Base-by-base conservation (phyloP, 140 eudicot genomes). In the Anethum foeniculum region DNA sequence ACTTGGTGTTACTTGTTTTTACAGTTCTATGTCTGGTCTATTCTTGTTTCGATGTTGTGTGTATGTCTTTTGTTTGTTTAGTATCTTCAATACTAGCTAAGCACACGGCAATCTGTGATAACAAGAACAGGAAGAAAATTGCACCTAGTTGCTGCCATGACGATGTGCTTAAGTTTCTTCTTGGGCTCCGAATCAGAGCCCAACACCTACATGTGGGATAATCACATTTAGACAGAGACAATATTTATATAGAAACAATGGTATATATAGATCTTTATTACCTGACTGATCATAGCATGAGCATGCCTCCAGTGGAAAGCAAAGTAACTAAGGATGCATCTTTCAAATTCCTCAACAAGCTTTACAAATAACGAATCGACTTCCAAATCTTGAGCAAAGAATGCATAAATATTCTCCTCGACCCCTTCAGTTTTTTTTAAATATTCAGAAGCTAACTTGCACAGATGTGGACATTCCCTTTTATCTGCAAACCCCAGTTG, bases 241-340 rank as follows among this genome's bases (percentile, higher is more conserved):
- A 38, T 3, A 36, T 38, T 32, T 12, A 9, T 6, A 18, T 11
- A 71, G n/a, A 71, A 16, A 34, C 19, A 71, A 16, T 71, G 28
- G 4, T 32, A 71, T 36, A 16, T 62, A 56, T 72, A 30, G n/a
- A 54, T 56, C 44, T 41, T 38, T n/a, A 69, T 46, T 81, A 90
- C 99, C 98, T 93, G 99, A 71, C 88, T 85, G 74, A 95, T 89
- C 91, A 91, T 90, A 71, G 76, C 60, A 67, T 88, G 89, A 74
- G 97, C 96, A 76, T 87, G 88, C 65, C 84, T 86, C 99, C 99
- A 95, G 80, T 93, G 99, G 80, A 95, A 95, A 28, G 99, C 99
- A 62, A 89, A 95, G 87, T 95, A 95, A 78, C 99, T 93, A 41
- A 95, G 93, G 60, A 85, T 90, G 83, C 99, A 95, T 81, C 99